Percentiles rank a stretch among this genome's conserved stretches.
These are phyloP conservation scores for Populus hybrid DNA, from an alignment of 441 rosid genomes.

Conservation along the genomic window DNA sequence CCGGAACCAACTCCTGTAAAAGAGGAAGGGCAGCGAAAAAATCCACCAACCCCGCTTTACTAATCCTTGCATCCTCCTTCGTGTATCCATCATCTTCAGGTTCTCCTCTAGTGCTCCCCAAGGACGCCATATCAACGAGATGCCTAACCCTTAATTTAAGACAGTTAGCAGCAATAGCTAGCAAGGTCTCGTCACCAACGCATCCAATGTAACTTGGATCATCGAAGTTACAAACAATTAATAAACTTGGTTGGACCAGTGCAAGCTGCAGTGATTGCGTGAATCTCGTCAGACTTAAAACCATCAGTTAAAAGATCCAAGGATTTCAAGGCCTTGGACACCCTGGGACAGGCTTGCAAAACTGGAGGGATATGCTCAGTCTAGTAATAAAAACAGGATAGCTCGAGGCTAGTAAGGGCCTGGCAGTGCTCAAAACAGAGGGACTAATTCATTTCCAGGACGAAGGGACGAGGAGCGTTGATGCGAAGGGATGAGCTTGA, in stretches of 20 bases:
- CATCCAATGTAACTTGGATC: constrained; percentile 74
- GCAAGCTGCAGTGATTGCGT: constrained; percentile 54
- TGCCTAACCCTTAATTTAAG: no score
- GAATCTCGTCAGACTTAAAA: constrained; percentile 63
- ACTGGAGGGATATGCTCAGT: constrained; percentile 84
- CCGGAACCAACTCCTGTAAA: constrained; percentile 64
- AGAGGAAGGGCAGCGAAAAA: constrained; percentile 48
- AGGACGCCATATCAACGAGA: constrained; percentile 55
- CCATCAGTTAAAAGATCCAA: constrained; percentile 73
- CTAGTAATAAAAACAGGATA: constrained; percentile 80
- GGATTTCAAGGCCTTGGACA: constrained; percentile 40
- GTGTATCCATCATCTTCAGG: constrained; percentile 44
- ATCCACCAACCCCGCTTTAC: constrained; percentile 39
- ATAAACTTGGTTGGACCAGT: constrained; percentile 47
- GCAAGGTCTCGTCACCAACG: constrained; percentile 67
- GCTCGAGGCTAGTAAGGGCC: constrained; percentile 46
- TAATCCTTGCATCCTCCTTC: constrained; percentile 55
- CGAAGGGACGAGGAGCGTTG: constrained; percentile 45
- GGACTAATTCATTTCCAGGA: constrained; percentile 51
- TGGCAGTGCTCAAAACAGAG: constrained; percentile 49
- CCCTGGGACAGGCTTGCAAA: constrained; percentile 43
- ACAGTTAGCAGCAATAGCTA: constrained; percentile 51
- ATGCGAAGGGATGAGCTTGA: constrained; percentile 85
- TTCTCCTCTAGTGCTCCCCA: constrained; percentile 42
- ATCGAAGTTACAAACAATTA: constrained; percentile 71